Evolutionary conservation across 1,139 yeast genomes (phyloP).

Genomic region (Protomyces macrosporus): DNA sequence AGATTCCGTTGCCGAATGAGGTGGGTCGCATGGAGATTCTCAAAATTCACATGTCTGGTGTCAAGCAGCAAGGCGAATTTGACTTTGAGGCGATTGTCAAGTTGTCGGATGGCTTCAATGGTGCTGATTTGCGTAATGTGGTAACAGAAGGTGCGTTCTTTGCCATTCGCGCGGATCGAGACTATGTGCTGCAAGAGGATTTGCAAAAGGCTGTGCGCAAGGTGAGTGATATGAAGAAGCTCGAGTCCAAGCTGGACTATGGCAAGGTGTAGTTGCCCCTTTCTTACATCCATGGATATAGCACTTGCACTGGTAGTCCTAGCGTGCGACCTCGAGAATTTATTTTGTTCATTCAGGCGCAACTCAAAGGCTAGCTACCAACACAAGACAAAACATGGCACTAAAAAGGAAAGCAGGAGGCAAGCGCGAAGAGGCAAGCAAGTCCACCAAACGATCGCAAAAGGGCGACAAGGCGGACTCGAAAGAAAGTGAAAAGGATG

Average conservation of each 20-base stretch:
- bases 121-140: conserved; percentile 97
- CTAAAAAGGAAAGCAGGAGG: background rate
- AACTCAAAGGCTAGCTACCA: background rate
- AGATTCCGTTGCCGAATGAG: conserved; percentile 93
- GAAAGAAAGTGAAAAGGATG: background rate
- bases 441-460: background rate
- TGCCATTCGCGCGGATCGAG: conserved; percentile 96
- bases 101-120: conserved; percentile 98
- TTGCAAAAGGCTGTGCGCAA: conserved; percentile 96
- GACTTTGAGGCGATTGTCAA: conserved; percentile 96
- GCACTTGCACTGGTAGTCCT: background rate
- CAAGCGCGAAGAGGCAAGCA: background rate
- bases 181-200: conserved; percentile 87
- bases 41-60: conserved; percentile 85
- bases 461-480: background rate
- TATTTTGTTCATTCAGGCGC: background rate
- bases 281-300: background rate
- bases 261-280: conserved; percentile 14
- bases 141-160: conserved; percentile 99
- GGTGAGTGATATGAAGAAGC: conserved; percentile 93
- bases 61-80: conserved; percentile 88
- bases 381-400: background rate
- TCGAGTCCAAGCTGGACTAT: conserved; percentile 93
- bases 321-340: background rate
- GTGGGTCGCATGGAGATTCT: conserved; percentile 91